These are phyloP conservation scores for Debaryomyces prosopidis DNA, from an alignment of 805 yeast species.

Conservation along the genomic window DNA sequence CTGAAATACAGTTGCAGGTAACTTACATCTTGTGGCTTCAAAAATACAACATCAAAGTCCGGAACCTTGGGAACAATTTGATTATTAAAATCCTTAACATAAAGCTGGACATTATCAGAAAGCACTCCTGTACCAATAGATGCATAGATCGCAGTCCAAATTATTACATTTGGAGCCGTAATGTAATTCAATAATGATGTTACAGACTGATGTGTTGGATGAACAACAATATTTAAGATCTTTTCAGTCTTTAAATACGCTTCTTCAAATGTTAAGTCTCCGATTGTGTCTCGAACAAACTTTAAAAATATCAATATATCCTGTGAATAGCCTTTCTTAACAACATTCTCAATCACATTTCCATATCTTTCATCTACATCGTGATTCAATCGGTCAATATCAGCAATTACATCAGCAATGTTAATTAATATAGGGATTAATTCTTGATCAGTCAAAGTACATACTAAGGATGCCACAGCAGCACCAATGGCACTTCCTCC, in stretches of 20 bases:
- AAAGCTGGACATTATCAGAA: constrained; percentile 53
- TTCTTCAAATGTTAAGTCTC: constrained; percentile 89
- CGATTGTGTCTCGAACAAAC: constrained; percentile 73
- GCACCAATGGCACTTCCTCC: constrained; percentile 96
- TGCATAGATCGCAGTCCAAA: constrained; percentile 88
- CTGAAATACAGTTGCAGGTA: constrained; percentile 46
- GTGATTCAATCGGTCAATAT: constrained; percentile 49
- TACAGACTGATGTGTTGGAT: constrained; percentile 70
- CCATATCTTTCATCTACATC: constrained; percentile 62
- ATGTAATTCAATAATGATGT: constrained; percentile 82
- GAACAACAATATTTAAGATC: constrained; percentile 79
- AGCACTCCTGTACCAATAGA: constrained; percentile 74
- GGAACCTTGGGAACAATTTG: constrained; percentile 52
- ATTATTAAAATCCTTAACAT: constrained; percentile 63
- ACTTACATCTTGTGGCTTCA: constrained; percentile 44
- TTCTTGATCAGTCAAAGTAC: constrained; percentile 70
- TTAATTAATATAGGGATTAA: constrained; percentile 46
- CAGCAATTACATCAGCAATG: constrained; percentile 41
- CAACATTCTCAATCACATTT: constrained; percentile 70
- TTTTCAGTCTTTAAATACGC: constrained; percentile 79
- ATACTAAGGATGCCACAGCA: constrained; percentile 81
- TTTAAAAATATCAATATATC: constrained; percentile 79
- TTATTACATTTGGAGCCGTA: constrained; percentile 88
- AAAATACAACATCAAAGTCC: constrained; percentile 44
- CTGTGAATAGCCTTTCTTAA: constrained; percentile 80